A percentile compares a stretch with the other conserved stretches of the same genome.
These are phyloP conservation scores for Rubus idaeus DNA, from an alignment of 306 rosid genomes.

Conservation along the genomic window DNA sequence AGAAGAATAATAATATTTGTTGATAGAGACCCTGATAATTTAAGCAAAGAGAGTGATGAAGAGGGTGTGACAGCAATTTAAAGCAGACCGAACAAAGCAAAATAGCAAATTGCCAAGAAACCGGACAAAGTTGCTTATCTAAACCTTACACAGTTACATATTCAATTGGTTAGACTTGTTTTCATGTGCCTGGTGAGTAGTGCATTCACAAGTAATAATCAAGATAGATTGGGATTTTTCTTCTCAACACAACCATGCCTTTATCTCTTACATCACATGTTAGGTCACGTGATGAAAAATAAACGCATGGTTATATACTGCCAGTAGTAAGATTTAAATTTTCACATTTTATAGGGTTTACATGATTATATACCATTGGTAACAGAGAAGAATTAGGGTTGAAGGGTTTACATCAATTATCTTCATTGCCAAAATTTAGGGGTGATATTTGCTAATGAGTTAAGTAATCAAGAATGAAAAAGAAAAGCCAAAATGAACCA, in stretches of 20 bases:
- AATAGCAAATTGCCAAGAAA: slow-evolving; percentile 17
- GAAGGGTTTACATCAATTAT: too few relatives aligned
- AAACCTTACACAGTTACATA: slow-evolving; percentile 3
- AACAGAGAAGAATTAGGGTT: too few relatives aligned
- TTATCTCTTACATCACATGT: background rate
- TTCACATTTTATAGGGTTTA: too few relatives aligned
- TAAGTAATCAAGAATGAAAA: too few relatives aligned
- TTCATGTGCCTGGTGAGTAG: slow-evolving; percentile 21
- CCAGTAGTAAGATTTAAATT: too few relatives aligned
- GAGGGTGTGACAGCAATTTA: slow-evolving; percentile 18
- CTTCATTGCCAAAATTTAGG: too few relatives aligned
- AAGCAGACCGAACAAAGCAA: slow-evolving; percentile 16
- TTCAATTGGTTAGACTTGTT: slow-evolving; percentile 31
- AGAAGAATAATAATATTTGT: slow-evolving; percentile 34
- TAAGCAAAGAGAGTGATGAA: slow-evolving; percentile 4
- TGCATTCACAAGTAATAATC: slow-evolving; percentile 1
- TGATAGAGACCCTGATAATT: slow-evolving; percentile 48
- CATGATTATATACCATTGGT: too few relatives aligned
- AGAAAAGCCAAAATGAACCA: too few relatives aligned
- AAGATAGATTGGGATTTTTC: background rate
- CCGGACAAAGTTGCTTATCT: slow-evolving; percentile 33
- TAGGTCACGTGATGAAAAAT: background rate
- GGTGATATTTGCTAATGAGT: too few relatives aligned
- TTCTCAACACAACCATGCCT: background rate
- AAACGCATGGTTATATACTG: background rate